Base-by-base conservation (phyloP, 1,284 basidiomycete species). In the Inonotus obliquus region DNA sequence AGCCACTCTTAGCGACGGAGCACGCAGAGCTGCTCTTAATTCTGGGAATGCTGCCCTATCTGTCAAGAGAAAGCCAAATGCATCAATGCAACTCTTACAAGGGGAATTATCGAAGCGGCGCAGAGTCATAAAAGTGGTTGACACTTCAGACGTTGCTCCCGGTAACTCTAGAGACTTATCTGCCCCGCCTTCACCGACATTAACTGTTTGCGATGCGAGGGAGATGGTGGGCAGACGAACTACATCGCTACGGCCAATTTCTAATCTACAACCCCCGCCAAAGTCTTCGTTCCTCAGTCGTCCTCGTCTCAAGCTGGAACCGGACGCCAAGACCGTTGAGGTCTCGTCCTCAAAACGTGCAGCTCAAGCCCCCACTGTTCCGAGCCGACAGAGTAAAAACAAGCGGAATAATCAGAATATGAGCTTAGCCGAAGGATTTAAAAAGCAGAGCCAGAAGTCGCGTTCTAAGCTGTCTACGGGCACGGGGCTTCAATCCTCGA, bases 291-390 rank as follows among this genome's bases (percentile, higher is more conserved):
- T 38, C 10, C 7, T 37, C 21, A 17, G 29, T 23, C 35, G 19
- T n/a, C 58, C 58, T 29, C 48, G 49, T 19, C 21, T 59, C n/a
- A 59, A 59, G 35, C n/a, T 59, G 4, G 49, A 52, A 9, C 49
- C 49, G 21, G 13, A n/a, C 51, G 21, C 19, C 21, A 48, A 49
- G 21, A 19, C 41, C 25, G 17, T 7, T 9, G 19, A 5, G 44
- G 13, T 5, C 39, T 21, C 54, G 11, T 45, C 37, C n/a, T 29
- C 37, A n/a, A 55, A 41, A 11, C 54, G 37, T 19, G 38, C 35
- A 21, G 27, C 19, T 27, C 54, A 35, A 4, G 38, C 39, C 37
- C 39, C 37, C 39, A 37, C 19, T 25, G 27, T 37, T 4, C 35
- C 23, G 13, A 41, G n/a, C n/a, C n/a, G 13, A 4, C 38, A 14